Evolutionary conservation across 2,329 filamentous ascomycete genomes (phyloP), one percentile per base, ranked within the genome.

Genomic region (Cladosporium austrohemisphaericum): DNA sequence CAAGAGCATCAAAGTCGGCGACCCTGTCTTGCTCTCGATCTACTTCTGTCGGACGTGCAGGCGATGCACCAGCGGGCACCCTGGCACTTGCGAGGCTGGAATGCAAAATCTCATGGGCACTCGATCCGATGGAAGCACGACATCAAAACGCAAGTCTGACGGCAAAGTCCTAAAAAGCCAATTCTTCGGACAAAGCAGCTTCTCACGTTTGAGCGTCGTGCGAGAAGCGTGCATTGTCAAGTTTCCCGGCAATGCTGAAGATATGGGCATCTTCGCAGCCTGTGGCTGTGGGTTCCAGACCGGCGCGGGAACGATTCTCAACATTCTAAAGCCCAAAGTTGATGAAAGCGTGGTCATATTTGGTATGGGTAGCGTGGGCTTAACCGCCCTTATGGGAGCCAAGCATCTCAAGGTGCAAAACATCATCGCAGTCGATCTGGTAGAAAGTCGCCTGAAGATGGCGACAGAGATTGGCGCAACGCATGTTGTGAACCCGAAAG

Each of bases 301-400:
- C 47, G 54, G 54, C 8, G 54, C 54, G 2, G 54, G 54, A 6
- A 55, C 54, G 1, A 36, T 56, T 2, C 51, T 56, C 18, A 57
- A 56, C 35, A 51, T 57, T 14, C 35, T 56, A 4, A 56, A 57
- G 38, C 55, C 55, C 2, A 14, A 29, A 11, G 31, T 46, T 3
- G 50, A 56, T 13, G 38, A 37, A 16, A 52, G 47, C 10, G 48
- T 58, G 5, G 52, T 53, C 3, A 38, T 56, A 11, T 56, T 58
- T 29, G 54, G 56, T n/a, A 47, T 56, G 10, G 54, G 55, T 6
- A 53, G 52, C 1, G 57, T 58, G 2, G 54, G 38, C 5, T 18
- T 41, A 10, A 41, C 38, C 13, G 38, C 38, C 13, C 9, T 41
- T 6, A 41, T 41, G 38, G 38, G 26, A n/a, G 38, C 38, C 1